Evolutionary conservation across 75 land plant genomes (phyloP).

Genomic region (Cryptomeria japonica): DNA sequence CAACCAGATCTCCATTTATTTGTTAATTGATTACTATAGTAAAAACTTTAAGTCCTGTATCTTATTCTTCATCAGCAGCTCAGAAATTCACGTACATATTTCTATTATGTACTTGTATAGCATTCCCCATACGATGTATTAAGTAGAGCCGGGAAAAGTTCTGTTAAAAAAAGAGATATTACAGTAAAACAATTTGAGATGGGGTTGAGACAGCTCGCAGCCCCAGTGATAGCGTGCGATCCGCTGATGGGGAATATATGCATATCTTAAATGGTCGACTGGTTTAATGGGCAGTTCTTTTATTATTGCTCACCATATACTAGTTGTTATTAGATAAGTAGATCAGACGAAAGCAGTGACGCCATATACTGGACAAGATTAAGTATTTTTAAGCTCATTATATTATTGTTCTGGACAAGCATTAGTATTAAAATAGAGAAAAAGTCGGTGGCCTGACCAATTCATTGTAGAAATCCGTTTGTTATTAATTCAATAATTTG

Average conservation of each 20-base stretch:
- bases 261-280: background rate
- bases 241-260: background rate
- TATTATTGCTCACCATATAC: background rate
- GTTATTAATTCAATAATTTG: too few relatives aligned
- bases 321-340: background rate
- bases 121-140: background rate
- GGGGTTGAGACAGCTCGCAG: background rate
- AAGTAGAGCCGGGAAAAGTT: too few relatives aligned
- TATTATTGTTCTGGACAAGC: background rate
- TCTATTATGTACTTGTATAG: background rate
- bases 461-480: too few relatives aligned
- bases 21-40: background rate
- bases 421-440: too few relatives aligned
- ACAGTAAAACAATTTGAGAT: too few relatives aligned
- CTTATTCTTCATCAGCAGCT: background rate
- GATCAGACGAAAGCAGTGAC: background rate
- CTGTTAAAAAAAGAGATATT: too few relatives aligned
- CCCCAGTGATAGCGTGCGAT: too few relatives aligned
- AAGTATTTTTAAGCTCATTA: background rate
- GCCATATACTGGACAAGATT: background rate
- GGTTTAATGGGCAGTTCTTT: background rate
- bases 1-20: background rate
- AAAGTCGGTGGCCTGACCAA: too few relatives aligned
- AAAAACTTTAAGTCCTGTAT: background rate
- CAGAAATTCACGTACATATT: background rate